Base-by-base conservation (phyloP, 1,139 yeast genomes). In the Schizosaccharomyces versatilis region DNA sequence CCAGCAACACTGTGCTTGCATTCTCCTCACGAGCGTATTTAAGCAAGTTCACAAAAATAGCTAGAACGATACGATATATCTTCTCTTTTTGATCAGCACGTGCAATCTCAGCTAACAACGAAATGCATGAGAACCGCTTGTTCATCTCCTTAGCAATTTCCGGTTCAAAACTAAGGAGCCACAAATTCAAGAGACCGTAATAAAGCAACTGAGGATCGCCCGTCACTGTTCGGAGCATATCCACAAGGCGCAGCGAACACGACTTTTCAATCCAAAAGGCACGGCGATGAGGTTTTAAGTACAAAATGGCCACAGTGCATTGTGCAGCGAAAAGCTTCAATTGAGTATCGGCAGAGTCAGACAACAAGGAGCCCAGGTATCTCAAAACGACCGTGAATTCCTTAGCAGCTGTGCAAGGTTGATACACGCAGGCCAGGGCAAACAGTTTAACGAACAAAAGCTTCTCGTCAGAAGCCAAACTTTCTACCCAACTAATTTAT, bases 81-180 rank as follows among this genome's bases (percentile, higher is more conserved):
- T 90, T 90, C 69, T 88, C 94, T 71, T 90, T 90, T 62, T 90
- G 84, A 1, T 95, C 84, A 58, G 79, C 78, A 65, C 81, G 83
- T 55, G 82, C 75, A 56, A 84, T 70, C 56, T 77, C 80, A 24
- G 90, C 76, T 61, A 74, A 74, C 59, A 78, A 69, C 54, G 78
- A 76, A 32, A 75, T 64, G 54, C 74, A 64, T 53, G 72, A 74
- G 52, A 68, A 62, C 54, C 60, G 61, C 55, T 64, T 63, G 44
- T 67, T 63, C 52, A 85, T 67, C 40, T 73, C 73, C 57, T 68
- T 65, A 56, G 81, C 76, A 51, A 82, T 76, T 51, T 69, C 65
- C 10, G 70, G 67, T 64, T 77, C 82, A 68, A 88, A 90, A 1
- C 95, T 79, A 60, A 86, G 72, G 52, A 86, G 73, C 98, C 98